Percentiles rank a stretch among this genome's conserved stretches.
These are phyloP conservation scores for Lenwebbia sp. DNA, from an alignment of 345 rosid genomes.

Conservation along the genomic window DNA sequence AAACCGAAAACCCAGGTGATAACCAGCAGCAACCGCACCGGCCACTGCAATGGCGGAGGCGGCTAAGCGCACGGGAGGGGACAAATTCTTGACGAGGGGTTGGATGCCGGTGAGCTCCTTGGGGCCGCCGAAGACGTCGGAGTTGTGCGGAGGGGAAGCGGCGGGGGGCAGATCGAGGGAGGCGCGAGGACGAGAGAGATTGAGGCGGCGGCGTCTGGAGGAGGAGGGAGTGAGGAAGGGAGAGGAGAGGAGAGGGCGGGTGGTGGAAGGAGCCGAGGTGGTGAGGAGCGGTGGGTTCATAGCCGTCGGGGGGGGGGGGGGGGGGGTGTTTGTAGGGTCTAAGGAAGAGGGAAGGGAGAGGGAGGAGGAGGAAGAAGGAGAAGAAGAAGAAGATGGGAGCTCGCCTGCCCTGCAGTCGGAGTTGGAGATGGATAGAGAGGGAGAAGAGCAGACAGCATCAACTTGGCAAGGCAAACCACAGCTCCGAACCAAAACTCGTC, in stretches of 20 bases:
- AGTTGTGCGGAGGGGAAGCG: background rate
- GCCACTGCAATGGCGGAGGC: conserved; percentile 63
- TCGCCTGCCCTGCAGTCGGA: background rate
- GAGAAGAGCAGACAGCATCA: background rate
- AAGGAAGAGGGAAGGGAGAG: background rate
- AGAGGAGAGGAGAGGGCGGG: background rate
- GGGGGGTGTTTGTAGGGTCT: background rate
- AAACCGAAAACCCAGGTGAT: conserved; percentile 52
- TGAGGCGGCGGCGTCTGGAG: conserved; percentile 23
- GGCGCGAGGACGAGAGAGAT: conserved; percentile 16
- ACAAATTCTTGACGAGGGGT: conserved; percentile 50
- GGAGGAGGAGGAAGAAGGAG: background rate
- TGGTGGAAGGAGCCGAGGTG: background rate
- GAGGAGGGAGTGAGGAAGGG: conserved; percentile 1
- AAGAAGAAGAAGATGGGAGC: background rate
- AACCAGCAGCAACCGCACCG: conserved; percentile 75
- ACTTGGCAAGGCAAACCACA: too few species aligned
- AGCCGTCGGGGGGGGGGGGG: background rate
- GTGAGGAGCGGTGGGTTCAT: background rate
- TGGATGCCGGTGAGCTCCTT: conserved; percentile 76
- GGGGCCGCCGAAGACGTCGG: conserved; percentile 43
- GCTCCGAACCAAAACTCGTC: background rate
- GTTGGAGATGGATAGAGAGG: background rate
- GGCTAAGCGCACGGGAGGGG: conserved; percentile 63
- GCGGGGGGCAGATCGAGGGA: conserved; percentile 1